A percentile compares a stretch with the other conserved stretches of the same genome.
phyloP scores from a whole-genome alignment of 2,329 filamentous ascomycete genomes.

The Parasarocladium wereldwijsianum region DNA sequence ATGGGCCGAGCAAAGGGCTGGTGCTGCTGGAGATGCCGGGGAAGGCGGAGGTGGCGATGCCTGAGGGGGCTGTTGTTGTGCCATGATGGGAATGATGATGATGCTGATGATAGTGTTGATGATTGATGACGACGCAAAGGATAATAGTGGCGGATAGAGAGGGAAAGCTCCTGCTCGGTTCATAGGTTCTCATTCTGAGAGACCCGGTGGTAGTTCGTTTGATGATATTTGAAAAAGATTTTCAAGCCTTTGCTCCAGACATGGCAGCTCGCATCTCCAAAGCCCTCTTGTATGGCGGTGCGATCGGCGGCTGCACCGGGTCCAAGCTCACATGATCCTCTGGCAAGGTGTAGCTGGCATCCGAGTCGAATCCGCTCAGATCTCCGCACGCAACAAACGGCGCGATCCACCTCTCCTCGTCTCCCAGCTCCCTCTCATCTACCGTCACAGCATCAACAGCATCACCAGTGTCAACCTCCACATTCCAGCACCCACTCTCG shows the following conservation, averaged over 20 bases:
- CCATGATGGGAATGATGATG: constrained; percentile 10
- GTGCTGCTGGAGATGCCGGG: constrained; percentile 26
- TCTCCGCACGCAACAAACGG: constrained; percentile 97
- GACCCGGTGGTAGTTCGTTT: constrained; percentile 5
- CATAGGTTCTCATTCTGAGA: constrained; percentile 5
- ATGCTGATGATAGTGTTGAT: not conserved
- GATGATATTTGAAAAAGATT: constrained; percentile 3
- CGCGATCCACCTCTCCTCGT: constrained; percentile 61
- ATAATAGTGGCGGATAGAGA: constrained; percentile 2
- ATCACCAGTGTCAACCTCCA: constrained; percentile 1
- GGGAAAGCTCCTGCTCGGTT: constrained; percentile 4
- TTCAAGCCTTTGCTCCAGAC: constrained; percentile 16
- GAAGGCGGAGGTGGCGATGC: constrained; percentile 18
- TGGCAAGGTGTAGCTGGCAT: constrained; percentile 83
- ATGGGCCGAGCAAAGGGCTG: constrained; percentile 24
- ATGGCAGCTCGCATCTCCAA: constrained; percentile 49
- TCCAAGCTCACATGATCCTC: constrained; percentile 77
- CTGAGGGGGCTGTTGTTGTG: too few species aligned
- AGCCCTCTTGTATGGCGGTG: constrained; percentile 85
- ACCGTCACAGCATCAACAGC: constrained; percentile 23
- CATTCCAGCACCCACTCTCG: constrained; percentile 27
- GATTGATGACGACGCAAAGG: constrained; percentile 2
- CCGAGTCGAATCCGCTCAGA: constrained; percentile 84
- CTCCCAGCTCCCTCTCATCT: constrained; percentile 38
- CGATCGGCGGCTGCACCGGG: constrained; percentile 88